phyloP scores from a whole-genome alignment of 192 early-diverging fungal species.

The Backusella mclennaniae region DNA sequence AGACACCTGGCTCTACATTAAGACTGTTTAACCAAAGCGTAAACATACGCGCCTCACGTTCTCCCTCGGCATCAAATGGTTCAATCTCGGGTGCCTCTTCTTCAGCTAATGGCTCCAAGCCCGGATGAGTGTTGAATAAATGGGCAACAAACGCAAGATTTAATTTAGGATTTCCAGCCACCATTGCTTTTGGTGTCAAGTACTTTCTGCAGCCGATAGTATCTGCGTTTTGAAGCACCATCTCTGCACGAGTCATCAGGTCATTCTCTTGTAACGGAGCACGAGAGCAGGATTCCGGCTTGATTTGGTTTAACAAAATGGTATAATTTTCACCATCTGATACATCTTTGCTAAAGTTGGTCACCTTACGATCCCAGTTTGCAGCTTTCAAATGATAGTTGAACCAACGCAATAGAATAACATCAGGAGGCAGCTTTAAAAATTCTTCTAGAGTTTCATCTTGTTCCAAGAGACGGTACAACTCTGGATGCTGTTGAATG shows the following conservation, averaged over 20 bases:
- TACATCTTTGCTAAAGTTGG: constrained; percentile 92
- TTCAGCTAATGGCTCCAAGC: constrained; percentile 88
- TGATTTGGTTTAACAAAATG: constrained; percentile 89
- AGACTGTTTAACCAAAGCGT: constrained; percentile 97
- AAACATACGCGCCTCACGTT: constrained; percentile 88
- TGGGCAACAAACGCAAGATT: constrained; percentile 98
- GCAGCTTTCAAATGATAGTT: constrained; percentile 98
- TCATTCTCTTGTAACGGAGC: constrained; percentile 80
- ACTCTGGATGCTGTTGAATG: constrained; percentile 96
- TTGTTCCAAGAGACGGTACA: constrained; percentile 91
- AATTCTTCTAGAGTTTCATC: constrained; percentile 95
- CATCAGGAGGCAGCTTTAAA: constrained; percentile 91
- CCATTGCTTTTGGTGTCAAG: constrained; percentile 89
- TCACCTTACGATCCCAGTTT: constrained; percentile 72
- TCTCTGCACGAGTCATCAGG: constrained; percentile 80
- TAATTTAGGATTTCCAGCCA: constrained; percentile 94
- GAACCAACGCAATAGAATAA: constrained; percentile 98
- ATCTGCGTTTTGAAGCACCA: constrained; percentile 87
- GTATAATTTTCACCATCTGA: constrained; percentile 97
- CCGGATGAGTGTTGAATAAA: constrained; percentile 97
- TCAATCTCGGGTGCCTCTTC: constrained; percentile 92
- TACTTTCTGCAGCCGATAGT: constrained; percentile 93
- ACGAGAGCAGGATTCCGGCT: constrained; percentile 77
- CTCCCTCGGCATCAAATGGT: constrained; percentile 75
- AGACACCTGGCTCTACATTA: constrained; percentile 95